Base-by-base conservation (phyloP, 192 early-diverging fungal genomes). In the Spizellomyces sp. region DNA sequence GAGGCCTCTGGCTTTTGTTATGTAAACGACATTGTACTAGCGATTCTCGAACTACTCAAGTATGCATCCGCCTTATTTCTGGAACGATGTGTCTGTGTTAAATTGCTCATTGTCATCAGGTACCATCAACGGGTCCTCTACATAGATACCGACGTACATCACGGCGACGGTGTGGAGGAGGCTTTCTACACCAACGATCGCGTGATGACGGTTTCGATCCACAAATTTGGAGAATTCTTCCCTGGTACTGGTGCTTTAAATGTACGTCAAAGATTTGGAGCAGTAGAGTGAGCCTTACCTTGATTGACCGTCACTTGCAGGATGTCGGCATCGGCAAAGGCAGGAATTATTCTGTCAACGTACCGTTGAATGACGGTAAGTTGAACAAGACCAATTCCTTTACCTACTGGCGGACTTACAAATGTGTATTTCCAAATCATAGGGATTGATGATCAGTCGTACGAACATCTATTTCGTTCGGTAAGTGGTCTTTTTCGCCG, bases 1-100 rank as follows among this genome's bases (percentile, higher is more conserved):
- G 92, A 94, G 65, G 98, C 98, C 4, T 90, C 92, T 44, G 98
- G 98, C 5, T 99, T 98, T 72, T 99, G 98, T 77, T 99, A 95
- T 77, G 92, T 98, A 8, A 98, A 99, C 73, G 98, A 99, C 73
- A 94, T 96, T 74, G 95, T 96, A 4, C 83, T 99, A 6, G 95
- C 92, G 4, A 96, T 94, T 59, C 84, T 97, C 61, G 90, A 91
- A 57, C 85, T 99, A 22, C 81, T 95, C 42, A 89, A 87, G 86
- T 88, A 79, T 54, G 46, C 17, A 45, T n/a, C 19, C 10, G 8
- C 44, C 48, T 10, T 21, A 14, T 9, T 8, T 7, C 48, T 41
- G 27, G 10, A 10, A 8, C 15, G 45, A 48, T 61, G 48, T 62
- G 45, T 36, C n/a, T 19, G n/a, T 55, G 21, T 6, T 42, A 45